Conservation (phyloP, 2,329 filamentous ascomycete species). For the Penicillium sp. region DNA sequence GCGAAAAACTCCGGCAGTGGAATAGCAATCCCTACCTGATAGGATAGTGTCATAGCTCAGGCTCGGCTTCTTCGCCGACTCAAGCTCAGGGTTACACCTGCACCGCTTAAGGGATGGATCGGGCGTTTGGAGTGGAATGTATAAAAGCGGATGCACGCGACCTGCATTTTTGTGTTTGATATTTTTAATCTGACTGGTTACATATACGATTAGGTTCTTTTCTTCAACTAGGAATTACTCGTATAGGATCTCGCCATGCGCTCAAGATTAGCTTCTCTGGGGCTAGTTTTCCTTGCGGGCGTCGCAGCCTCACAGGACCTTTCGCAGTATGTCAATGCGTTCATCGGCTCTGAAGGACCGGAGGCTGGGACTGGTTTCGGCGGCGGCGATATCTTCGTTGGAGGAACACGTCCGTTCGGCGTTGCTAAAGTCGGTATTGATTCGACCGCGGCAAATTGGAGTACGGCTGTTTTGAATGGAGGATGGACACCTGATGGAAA, state of each 20-base stretch:
- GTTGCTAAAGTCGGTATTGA: constrained; percentile 45
- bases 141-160: constrained; percentile 4
- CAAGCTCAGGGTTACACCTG: background rate
- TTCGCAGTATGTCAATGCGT: constrained; percentile 43
- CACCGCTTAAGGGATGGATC: background rate
- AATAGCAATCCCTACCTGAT: background rate
- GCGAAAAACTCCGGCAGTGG: too few relatives aligned
- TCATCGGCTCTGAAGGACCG: constrained; percentile 47
- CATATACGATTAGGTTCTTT: background rate
- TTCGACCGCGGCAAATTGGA: constrained; percentile 34
- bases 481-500: constrained; percentile 48
- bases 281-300: background rate
- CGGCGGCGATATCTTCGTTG: constrained; percentile 45
- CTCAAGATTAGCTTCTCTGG: background rate
- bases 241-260: background rate
- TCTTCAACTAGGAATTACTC: background rate
- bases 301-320: constrained; percentile 18
- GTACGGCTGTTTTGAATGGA: constrained; percentile 38
- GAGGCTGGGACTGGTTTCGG: constrained; percentile 38
- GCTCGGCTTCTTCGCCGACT: background rate
- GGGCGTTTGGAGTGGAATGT: constrained; percentile 3
- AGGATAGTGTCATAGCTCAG: background rate
- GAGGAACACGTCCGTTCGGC: constrained; percentile 43
- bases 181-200: background rate
- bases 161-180: background rate